Evolutionary conservation across 768 basidiomycete genomes (phyloP), one percentile per base, ranked within the genome.

Genomic region (Rhizopogon vulgaris): DNA sequence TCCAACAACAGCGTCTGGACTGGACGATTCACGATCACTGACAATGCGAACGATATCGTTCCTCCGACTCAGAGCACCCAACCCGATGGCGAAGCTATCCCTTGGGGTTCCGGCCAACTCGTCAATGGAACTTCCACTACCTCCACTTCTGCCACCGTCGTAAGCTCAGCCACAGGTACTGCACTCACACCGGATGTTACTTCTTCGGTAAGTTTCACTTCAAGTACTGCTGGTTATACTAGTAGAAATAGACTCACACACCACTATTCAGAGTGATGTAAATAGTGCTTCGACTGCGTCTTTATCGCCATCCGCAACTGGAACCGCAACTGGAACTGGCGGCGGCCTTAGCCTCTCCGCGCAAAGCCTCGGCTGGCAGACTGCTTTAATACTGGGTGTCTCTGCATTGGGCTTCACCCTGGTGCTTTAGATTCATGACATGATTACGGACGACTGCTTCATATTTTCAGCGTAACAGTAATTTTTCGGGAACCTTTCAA

Each of bases 1-100:
- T 61, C 78, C 0, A 1, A 67, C 36, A 62, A 60, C 45, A 73
- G 71, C 62, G 57, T 60, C 22, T 92, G 90, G 90, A 87, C 87
- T 2, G 82, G 79, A 14, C 85, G 90, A 22, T 91, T 90, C 74
- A 71, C 84, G 34, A 88, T 92, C 60, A 80, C 84, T 3, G 77
- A 74, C 32, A 41, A 75, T 3, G 58, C 64, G 24, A 81, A 79
- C 11, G 56, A 67, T 7, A 70, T 75, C 48, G 73, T 73, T 3
- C 59, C 80, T 4, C 74, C 88, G 0, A 51, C 77, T 15, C 73
- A 87, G 51, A 34, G 70, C 10, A 78, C 66, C 0, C 83, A 90
- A 58, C 79, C 83, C 6, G 63, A 69, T 38, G 79, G 72, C 9
- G 55, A 63, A 24, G 32, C 56, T 1, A 82, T 90, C 40, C 74